phyloP scores from a whole-genome alignment of 805 yeast species.

The Cyberlindnera nakhonratchasimensis region DNA sequence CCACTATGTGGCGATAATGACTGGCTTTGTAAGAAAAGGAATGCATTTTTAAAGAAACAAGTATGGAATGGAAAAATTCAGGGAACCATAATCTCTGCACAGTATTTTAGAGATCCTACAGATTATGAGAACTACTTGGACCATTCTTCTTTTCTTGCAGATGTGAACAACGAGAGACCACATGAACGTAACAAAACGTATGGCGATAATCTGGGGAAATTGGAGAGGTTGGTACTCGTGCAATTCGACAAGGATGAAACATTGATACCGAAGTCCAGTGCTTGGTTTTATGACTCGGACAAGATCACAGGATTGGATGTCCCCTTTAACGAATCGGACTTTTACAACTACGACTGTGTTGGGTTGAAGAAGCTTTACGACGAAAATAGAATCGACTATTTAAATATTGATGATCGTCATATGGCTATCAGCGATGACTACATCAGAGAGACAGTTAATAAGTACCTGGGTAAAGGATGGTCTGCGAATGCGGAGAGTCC shows the following conservation, averaged over 20 bases:
- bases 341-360: slow-evolving; percentile 52
- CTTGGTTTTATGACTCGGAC: slow-evolving; percentile 54
- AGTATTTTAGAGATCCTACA: slow-evolving; percentile 63
- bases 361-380: slow-evolving; percentile 53
- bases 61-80: slow-evolving; percentile 61
- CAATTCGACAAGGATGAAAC: slow-evolving; percentile 62
- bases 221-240: slow-evolving; percentile 57
- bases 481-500: slow-evolving; percentile 4
- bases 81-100: slow-evolving; percentile 61
- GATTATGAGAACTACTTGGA: slow-evolving; percentile 52
- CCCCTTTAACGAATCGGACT: slow-evolving; percentile 45
- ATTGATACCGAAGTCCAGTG: slow-evolving; percentile 67
- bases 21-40: slow-evolving; percentile 57
- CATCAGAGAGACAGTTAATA: slow-evolving; percentile 39
- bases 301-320: slow-evolving; percentile 38
- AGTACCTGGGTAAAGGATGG: slow-evolving; percentile 38
- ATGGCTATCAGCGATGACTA: slow-evolving; percentile 59
- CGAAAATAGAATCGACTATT: slow-evolving; percentile 43
- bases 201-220: slow-evolving; percentile 36
- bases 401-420: slow-evolving; percentile 54
- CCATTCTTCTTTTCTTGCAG: slow-evolving; percentile 58
- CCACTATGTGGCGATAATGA: slow-evolving; percentile 54
- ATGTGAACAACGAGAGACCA: slow-evolving; percentile 58
- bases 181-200: slow-evolving; percentile 38
- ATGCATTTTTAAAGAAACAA: slow-evolving; percentile 51